phyloP scores from a whole-genome alignment of 139 green algal genomes.

The Picocystis salinarum region DNA sequence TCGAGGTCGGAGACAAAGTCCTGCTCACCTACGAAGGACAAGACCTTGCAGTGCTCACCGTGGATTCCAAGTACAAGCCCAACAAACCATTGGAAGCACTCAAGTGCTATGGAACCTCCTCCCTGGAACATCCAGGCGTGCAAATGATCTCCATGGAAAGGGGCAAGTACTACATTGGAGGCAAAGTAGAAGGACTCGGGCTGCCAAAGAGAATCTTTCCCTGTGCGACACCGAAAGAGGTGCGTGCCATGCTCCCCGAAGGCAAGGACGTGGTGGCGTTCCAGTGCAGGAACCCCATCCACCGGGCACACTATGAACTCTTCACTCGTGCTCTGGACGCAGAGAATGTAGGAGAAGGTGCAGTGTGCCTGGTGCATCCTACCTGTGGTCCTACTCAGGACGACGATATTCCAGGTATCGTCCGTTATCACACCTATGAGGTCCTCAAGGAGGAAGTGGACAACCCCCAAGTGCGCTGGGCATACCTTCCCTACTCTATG shows the following conservation, averaged over 20 bases:
- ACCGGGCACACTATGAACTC: conserved; percentile 74
- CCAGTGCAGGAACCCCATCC: conserved; percentile 69
- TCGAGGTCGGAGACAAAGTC: conserved; percentile 22
- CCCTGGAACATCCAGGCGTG: conserved; percentile 62
- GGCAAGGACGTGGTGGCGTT: conserved; percentile 50
- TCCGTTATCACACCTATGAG: conserved; percentile 71
- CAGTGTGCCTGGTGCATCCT: conserved; percentile 62
- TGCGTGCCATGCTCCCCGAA: conserved; percentile 39
- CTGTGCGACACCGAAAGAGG: conserved; percentile 36
- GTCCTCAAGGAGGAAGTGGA: conserved; percentile 49
- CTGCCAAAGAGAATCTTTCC: conserved; percentile 36
- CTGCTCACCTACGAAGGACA: conserved; percentile 46
- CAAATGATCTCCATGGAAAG: conserved; percentile 69
- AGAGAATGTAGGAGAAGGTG: conserved; percentile 39
- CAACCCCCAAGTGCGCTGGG: conserved; percentile 55
- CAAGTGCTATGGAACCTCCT: conserved; percentile 62
- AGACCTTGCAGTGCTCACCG: conserved; percentile 35
- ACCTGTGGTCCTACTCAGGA: conserved; percentile 76
- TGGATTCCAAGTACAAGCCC: conserved; percentile 41
- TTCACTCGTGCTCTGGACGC: conserved; percentile 62
- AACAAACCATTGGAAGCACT: conserved; percentile 56
- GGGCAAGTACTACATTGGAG: conserved; percentile 56
- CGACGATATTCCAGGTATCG: conserved; percentile 85
- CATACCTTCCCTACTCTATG: conserved; percentile 77
- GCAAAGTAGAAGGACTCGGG: conserved; percentile 13